Base-by-base conservation (phyloP, 2,329 filamentous ascomycete genomes). In the Aspergillus bombycis region DNA sequence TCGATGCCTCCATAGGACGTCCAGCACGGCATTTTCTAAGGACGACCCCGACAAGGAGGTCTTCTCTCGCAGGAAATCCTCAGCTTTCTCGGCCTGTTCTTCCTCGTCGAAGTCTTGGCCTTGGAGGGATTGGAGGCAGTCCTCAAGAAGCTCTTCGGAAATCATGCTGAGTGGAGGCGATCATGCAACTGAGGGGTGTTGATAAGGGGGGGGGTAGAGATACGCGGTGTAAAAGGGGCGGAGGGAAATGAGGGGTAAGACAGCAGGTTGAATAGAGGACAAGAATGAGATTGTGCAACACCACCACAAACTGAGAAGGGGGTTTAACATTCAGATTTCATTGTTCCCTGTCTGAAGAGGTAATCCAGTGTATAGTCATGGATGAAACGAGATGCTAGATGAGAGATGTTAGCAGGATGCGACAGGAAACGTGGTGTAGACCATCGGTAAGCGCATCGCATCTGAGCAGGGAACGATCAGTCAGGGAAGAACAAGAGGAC, bases 51-150 rank as follows among this genome's bases (percentile, higher is more conserved):
- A 86, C 69, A 98, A 83, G 34, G 84, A 86, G 9, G 93, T 93
- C 80, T 94, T 89, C 70, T 89, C 89, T 79, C 89, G 90, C 72
- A 98, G 84, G 59, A 97, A 84, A 69, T 93, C 91, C 81, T 97
- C 94, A 59, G 97, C 84, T 80, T 88, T 91, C 79, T 98, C 94
- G 56, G 92, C 94, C 84, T 95, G 96, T 75, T 97, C 94, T 80
- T 99, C 95, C 67, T 98, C 95, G 72, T 96, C 92, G 65, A 97
- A 84, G 61, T 85, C 84, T 63, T 88, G 82, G 80, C 97, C 90
- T 81, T 95, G 89, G 68, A 99, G 86, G 75, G 97, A 87, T 58
- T 93, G 92, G 76, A 96, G 88, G 78, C 93, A 97, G 74, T 95
- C 87, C 72, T 97, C 93, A 83, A 96, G 96, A 61, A 94, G 89